A percentile compares a stretch with the other conserved stretches of the same genome.
Evolutionary conservation across 768 basidiomycete species (phyloP).

Genomic region (Tricholoma matsutake): DNA sequence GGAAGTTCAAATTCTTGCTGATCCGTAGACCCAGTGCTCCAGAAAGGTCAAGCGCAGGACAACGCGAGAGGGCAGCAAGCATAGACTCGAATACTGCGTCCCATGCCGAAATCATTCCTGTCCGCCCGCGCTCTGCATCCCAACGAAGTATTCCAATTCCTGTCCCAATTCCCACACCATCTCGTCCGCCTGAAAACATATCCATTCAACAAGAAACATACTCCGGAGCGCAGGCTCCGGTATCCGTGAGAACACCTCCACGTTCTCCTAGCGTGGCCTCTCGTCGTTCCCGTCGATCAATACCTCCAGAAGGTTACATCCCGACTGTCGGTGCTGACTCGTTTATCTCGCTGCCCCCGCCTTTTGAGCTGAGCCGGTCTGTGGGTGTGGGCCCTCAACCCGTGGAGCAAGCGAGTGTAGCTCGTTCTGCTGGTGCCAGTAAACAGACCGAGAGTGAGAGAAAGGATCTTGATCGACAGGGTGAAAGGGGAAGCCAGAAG

Average conservation of each 20-base stretch:
- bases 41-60: background rate
- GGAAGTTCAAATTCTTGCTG: background rate
- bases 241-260: background rate
- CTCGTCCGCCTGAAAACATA: slow-evolving; percentile 16
- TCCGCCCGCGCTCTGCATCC: slow-evolving; percentile 12
- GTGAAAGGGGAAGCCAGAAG: background rate
- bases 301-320: slow-evolving; percentile 50
- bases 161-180: background rate
- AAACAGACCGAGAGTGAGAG: background rate
- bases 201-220: slow-evolving; percentile 11
- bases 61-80: slow-evolving; percentile 3
- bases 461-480: background rate
- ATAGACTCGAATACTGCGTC: slow-evolving; percentile 4
- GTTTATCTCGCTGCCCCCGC: slow-evolving; percentile 46
- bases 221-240: background rate
- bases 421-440: background rate
- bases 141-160: slow-evolving; percentile 6
- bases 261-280: slow-evolving; percentile 13
- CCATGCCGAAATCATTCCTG: slow-evolving; percentile 13
- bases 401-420: background rate
- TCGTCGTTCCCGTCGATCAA: slow-evolving; percentile 20
- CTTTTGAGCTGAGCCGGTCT: slow-evolving; percentile 41
- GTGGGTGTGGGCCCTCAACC: slow-evolving; percentile 1
- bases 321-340: slow-evolving; percentile 39
- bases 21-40: background rate